Evolutionary conservation across 1,284 basidiomycete genomes (phyloP), one percentile per base, ranked within the genome.

Genomic region (Rhodotorula glutinis): DNA sequence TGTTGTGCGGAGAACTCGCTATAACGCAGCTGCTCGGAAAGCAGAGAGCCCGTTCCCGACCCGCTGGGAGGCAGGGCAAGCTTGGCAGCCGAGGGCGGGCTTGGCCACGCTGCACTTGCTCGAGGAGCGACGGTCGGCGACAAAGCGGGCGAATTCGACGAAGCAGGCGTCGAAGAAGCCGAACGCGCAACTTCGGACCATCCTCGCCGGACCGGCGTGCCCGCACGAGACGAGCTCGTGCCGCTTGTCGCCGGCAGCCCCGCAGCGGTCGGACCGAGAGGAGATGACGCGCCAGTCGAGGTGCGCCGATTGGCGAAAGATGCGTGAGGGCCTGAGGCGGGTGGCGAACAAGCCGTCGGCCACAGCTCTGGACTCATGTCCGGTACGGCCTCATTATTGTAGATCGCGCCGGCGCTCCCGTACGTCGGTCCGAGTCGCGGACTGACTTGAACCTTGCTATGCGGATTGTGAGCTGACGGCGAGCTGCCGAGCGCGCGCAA

Each of bases 371-470:
- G 63, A 43, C 60, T 63, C 66, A 70, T 70, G 54, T 72, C 69
- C 0, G 67, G 71, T 1, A 67, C 61, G 2, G 56, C 33, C 29
- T 62, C 65, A 53, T 53, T 60, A 16, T 8, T 10, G 25, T 30
- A 57, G 1, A 10, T 11, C 27, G 55, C 58, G 33, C 40, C 43
- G 2, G 43, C 41, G 27, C 55, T 55, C 10, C 71, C 69, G 43
- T 73, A 73, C 10, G 66, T 71, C 44, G 71, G 69, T 0, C 66
- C 71, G 19, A 74, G 63, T 0, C 73, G 60, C 10, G 73, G 73
- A 19, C 69, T 71, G 21, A 74, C 29, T 17, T 74, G 73, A 0
- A 73, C 52, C 38, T 70, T 74, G 29, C 62, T 57, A 53, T 62
- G 30, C 23, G 59, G 40, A 30, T 58, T 57, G 55, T 44, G 46